Evolutionary conservation across 208 protist genomes (phyloP), one percentile per base, ranked within the genome.

Genomic region (Crithidia acanthocephali): DNA sequence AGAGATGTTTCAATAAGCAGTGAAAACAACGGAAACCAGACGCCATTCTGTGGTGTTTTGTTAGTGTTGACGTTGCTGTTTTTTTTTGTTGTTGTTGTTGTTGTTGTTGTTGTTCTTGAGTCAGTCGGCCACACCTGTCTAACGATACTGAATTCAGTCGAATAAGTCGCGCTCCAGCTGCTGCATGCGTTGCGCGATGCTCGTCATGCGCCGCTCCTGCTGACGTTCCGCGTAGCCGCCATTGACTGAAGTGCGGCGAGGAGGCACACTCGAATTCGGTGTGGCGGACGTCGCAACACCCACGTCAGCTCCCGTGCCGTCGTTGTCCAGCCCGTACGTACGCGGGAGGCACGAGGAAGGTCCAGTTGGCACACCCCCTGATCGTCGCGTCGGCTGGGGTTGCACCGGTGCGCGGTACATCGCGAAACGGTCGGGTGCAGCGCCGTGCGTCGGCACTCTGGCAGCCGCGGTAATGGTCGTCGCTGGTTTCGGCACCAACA

Each of bases 151-250:
- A 48, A 48, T 13, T 45, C 25, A 60, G 42, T 61, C 65, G 20
- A 71, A 59, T 40, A 71, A 51, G 40, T 90, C 85, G 7, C 62
- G 53, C 48, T 90, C 79, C 11, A 90, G 58, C 66, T 80, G 68
- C 50, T 74, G 48, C 51, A 90, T 85, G 23, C 85, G 74, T 42
- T 71, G 51, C 27, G 61, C 77, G 40, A 90, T 87, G 42, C 72
- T 80, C 0, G 47, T 53, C 25, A 69, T 35, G 25, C 76, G 74
- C 1, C 81, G 62, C 1, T 51, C 61, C 4, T 52, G 72, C 57
- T 78, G 74, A 8, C 79, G 68, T n/a, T 76, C 68, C 0, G 53
- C 48, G 40, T 72, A 83, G 4, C 13, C 48, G 59, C 68, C 53
- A 11, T 52, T n/a, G 13, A 20, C 53, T 11, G 28, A n/a, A 35